Conservation (phyloP, 2,329 filamentous ascomycete genomes). For the Mariannaea sp. region DNA sequence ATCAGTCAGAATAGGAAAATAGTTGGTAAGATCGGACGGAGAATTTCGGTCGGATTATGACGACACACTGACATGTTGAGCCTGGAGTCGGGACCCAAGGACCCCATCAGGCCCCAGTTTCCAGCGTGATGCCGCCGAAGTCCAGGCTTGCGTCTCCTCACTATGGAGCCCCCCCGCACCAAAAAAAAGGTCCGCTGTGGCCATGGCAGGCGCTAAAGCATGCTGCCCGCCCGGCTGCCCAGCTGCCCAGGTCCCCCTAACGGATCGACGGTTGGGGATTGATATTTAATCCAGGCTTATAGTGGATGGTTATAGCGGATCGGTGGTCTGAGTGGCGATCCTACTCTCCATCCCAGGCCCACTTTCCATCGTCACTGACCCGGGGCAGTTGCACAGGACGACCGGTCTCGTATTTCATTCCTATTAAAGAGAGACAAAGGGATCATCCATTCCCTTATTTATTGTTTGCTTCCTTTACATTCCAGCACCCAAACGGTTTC, state of each 20-base stretch:
- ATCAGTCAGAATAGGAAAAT: no score
- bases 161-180: slow-evolving; percentile 6
- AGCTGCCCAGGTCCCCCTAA: background rate
- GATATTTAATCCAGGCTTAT: slow-evolving; percentile 6
- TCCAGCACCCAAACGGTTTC: background rate
- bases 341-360: background rate
- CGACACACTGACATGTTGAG: background rate
- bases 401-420: background rate
- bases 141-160: background rate
- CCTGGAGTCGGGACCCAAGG: background rate
- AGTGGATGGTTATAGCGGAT: background rate
- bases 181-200: background rate
- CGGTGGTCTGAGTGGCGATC: slow-evolving; percentile 6
- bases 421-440: background rate
- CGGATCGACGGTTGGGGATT: slow-evolving; percentile 14
- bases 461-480: background rate
- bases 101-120: background rate
- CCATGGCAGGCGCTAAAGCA: background rate
- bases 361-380: slow-evolving; percentile 6
- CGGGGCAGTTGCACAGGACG: background rate
- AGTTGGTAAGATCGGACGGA: background rate
- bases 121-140: background rate
- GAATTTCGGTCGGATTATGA: slow-evolving; percentile 1
- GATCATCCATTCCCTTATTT: background rate
- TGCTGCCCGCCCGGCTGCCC: background rate